phyloP scores from a whole-genome alignment of 2,329 filamentous ascomycete species.

The Aschersonia sp. region DNA sequence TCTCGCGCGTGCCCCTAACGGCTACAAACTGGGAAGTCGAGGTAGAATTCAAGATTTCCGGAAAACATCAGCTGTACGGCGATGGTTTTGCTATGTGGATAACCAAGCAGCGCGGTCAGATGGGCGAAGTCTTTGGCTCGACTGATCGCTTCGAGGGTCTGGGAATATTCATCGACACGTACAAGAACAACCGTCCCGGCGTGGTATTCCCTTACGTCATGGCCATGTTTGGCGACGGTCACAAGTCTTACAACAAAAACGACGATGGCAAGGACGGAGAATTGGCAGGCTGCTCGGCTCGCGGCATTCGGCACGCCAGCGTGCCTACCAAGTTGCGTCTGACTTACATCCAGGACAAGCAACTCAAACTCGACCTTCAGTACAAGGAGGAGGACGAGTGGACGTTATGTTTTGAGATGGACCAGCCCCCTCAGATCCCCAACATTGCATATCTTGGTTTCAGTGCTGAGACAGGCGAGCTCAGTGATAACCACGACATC shows the following conservation, averaged over 20 bases:
- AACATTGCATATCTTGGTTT: constrained; percentile 61
- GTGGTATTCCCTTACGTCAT: constrained; percentile 95
- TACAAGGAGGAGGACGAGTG: constrained; percentile 86
- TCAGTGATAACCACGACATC: constrained; percentile 96
- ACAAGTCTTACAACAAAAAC: constrained; percentile 78
- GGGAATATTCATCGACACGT: constrained; percentile 93
- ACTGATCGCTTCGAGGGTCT: constrained; percentile 84
- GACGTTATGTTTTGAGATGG: constrained; percentile 74
- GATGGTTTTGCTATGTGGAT: constrained; percentile 98
- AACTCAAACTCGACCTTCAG: constrained; percentile 76
- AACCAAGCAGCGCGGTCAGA: constrained; percentile 74
- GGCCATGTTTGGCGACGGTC: constrained; percentile 92
- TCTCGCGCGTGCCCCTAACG: constrained; percentile 84
- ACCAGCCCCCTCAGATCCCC: constrained; percentile 61
- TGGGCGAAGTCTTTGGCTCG: constrained; percentile 77
- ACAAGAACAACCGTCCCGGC: constrained; percentile 97
- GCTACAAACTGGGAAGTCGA: constrained; percentile 99
- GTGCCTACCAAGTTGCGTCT: constrained; percentile 74
- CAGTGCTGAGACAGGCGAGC: constrained; percentile 83
- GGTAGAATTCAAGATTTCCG: constrained; percentile 88
- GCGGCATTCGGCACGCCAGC: constrained; percentile 68
- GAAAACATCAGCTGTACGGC: constrained; percentile 78
- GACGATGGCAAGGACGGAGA: constrained; percentile 91
- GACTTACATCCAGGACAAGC: constrained; percentile 95
- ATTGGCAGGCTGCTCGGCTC: constrained; percentile 85